phyloP scores from a whole-genome alignment of 179 eudicot genomes.

The Carnegiea gigantea region DNA sequence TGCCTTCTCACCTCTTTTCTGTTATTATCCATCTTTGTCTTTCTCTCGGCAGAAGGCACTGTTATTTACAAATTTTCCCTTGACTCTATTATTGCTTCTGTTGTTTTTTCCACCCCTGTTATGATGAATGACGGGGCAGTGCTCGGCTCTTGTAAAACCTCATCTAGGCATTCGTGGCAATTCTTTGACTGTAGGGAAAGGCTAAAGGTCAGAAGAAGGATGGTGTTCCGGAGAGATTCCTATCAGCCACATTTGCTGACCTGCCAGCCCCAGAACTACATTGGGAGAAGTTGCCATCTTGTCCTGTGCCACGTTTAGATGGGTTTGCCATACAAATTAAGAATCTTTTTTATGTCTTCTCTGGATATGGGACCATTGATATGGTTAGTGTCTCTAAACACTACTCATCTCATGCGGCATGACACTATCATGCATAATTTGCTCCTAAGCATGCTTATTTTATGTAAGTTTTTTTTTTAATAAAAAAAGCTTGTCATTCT shows the following conservation, averaged over 20 bases:
- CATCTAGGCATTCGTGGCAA: not conserved
- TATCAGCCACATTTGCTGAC: slow-evolving; percentile 95
- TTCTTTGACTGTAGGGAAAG: slow-evolving; percentile 32
- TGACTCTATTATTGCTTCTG: not conserved
- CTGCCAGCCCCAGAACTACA: slow-evolving; percentile 71
- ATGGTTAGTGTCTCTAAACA: slow-evolving; percentile 46
- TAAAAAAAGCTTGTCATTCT: not conserved
- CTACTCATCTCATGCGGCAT: not conserved
- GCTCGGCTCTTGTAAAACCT: not conserved
- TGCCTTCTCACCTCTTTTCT: not conserved
- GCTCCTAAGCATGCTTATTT: not conserved
- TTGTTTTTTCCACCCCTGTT: not conserved
- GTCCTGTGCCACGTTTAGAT: slow-evolving; percentile 89
- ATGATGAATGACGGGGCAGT: not conserved
- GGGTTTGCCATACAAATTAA: slow-evolving; percentile 93
- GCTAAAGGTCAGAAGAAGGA: slow-evolving; percentile 31
- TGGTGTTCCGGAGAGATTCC: slow-evolving; percentile 38
- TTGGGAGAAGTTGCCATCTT: slow-evolving; percentile 82
- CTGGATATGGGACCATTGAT: slow-evolving; percentile 91
- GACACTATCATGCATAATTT: not conserved
- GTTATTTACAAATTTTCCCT: not conserved
- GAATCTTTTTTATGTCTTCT: slow-evolving; percentile 80
- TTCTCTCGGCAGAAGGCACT: not conserved
- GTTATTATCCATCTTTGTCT: not conserved
- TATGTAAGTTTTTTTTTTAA: not conserved